Evolutionary conservation across 108 stramenopile species (phyloP).

Genomic region (Pseudonitzschia delicatissima): DNA sequence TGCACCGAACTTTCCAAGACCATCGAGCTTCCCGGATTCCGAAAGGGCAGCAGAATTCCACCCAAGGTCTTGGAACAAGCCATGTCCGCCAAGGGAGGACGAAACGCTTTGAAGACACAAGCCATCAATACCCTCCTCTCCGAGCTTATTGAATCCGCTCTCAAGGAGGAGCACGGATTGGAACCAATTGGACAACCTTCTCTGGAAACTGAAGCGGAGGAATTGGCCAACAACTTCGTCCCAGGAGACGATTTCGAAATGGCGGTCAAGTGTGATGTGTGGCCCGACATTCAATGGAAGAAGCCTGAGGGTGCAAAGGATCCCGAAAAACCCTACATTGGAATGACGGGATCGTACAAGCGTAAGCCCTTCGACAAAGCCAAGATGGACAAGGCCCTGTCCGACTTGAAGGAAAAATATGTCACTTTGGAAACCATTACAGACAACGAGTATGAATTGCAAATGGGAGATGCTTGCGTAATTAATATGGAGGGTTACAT

Average conservation of each 20-base stretch:
- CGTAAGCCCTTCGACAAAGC: slow-evolving; percentile 82
- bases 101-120: slow-evolving; percentile 55
- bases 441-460: slow-evolving; percentile 45
- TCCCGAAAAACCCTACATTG: slow-evolving; percentile 72
- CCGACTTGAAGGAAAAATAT: slow-evolving; percentile 77
- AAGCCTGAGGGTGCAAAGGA: slow-evolving; percentile 39
- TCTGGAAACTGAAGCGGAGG: slow-evolving; percentile 51
- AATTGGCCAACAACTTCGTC: slow-evolving; percentile 46
- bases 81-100: slow-evolving; percentile 66
- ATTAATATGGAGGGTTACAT: slow-evolving; percentile 89
- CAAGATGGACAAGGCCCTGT: slow-evolving; percentile 71
- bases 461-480: slow-evolving; percentile 77
- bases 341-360: slow-evolving; percentile 68
- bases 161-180: slow-evolving; percentile 76
- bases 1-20: slow-evolving; percentile 64
- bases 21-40: slow-evolving; percentile 81
- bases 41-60: slow-evolving; percentile 85
- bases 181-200: slow-evolving; percentile 83
- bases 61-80: slow-evolving; percentile 74
- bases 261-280: slow-evolving; percentile 78
- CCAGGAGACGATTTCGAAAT: slow-evolving; percentile 64
- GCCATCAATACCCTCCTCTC: slow-evolving; percentile 61
- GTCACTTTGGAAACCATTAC: slow-evolving; percentile 58
- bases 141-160: slow-evolving; percentile 62
- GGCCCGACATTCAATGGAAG: slow-evolving; percentile 85